These are phyloP conservation scores for Chrysoporthe austroafricana DNA, from an alignment of 2,329 filamentous ascomycete genomes.

Conservation along the genomic window DNA sequence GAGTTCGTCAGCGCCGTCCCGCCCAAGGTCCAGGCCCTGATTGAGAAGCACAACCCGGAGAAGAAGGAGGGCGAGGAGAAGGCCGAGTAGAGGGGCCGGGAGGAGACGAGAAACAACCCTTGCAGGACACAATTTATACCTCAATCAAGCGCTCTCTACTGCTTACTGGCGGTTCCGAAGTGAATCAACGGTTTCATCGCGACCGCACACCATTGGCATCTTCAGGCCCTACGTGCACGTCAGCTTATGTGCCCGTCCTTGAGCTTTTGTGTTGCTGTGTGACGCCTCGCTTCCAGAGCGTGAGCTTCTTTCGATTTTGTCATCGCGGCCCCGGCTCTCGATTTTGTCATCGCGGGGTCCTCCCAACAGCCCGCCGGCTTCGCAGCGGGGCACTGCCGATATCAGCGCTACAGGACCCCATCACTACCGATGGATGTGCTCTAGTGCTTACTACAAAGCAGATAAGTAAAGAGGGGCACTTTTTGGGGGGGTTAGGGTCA, in stretches of 20 bases:
- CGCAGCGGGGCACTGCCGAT: constrained; percentile 12
- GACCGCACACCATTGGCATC: too few species aligned
- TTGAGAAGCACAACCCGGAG: constrained; percentile 35
- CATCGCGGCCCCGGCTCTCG: neutral
- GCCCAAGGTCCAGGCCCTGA: constrained; percentile 59
- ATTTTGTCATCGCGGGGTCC: constrained; percentile 27
- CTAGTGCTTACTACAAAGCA: neutral
- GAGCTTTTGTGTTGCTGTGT: too few species aligned
- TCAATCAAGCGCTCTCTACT: neutral
- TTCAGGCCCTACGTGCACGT: too few species aligned
- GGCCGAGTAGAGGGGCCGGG: constrained; percentile 22
- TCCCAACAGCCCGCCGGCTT: constrained; percentile 15
- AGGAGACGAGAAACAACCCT: neutral
- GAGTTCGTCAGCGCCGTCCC: constrained; percentile 84
- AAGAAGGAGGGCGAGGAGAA: constrained; percentile 21
- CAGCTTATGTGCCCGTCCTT: too few species aligned
- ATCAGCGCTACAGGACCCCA: neutral
- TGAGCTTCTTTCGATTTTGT: too few species aligned
- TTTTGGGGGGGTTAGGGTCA: neutral
- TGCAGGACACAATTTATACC: neutral
- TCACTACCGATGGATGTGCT: neutral
- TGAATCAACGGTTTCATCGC: too few species aligned
- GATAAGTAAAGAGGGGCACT: neutral
- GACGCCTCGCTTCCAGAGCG: too few species aligned
- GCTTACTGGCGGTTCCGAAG: too few species aligned